phyloP scores from a whole-genome alignment of 2,329 filamentous ascomycete genomes.

The Alternaria consortialis region DNA sequence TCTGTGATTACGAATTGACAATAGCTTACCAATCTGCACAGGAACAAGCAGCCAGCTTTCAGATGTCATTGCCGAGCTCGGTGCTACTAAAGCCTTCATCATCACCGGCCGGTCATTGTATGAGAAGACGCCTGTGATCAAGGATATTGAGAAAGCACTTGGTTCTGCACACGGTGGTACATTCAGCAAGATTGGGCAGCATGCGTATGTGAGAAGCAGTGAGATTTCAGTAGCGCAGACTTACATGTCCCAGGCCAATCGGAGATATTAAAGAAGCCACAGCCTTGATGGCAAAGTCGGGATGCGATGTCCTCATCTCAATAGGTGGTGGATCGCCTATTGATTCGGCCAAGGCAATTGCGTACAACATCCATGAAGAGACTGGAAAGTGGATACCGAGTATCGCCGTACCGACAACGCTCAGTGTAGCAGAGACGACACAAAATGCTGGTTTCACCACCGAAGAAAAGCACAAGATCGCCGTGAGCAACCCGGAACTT shows the following conservation, averaged over 20 bases:
- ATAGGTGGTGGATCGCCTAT: constrained; percentile 62
- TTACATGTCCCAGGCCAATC: constrained; percentile 42
- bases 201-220: constrained; percentile 55
- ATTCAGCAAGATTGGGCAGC: constrained; percentile 64
- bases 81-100: constrained; percentile 62
- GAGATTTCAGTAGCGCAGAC: not conserved
- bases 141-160: constrained; percentile 60
- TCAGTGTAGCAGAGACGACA: constrained; percentile 65
- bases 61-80: constrained; percentile 45
- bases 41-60: constrained; percentile 46
- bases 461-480: constrained; percentile 61
- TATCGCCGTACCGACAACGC: constrained; percentile 51
- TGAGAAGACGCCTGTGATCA: constrained; percentile 63
- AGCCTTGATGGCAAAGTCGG: constrained; percentile 46
- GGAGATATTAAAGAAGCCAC: constrained; percentile 49
- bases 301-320: constrained; percentile 47
- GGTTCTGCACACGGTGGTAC: constrained; percentile 61
- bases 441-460: constrained; percentile 62
- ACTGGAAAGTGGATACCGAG: constrained; percentile 51
- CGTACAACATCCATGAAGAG: constrained; percentile 50
- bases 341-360: constrained; percentile 55
- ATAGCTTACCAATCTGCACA: constrained; percentile 17
- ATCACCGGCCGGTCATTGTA: constrained; percentile 64
- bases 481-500: constrained; percentile 57
- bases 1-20: not conserved